Percentiles rank a stretch among this genome's conserved stretches.
Evolutionary conservation across 2,329 filamentous ascomycete species (phyloP).

Genomic region (Ophiocordyceps australis): DNA sequence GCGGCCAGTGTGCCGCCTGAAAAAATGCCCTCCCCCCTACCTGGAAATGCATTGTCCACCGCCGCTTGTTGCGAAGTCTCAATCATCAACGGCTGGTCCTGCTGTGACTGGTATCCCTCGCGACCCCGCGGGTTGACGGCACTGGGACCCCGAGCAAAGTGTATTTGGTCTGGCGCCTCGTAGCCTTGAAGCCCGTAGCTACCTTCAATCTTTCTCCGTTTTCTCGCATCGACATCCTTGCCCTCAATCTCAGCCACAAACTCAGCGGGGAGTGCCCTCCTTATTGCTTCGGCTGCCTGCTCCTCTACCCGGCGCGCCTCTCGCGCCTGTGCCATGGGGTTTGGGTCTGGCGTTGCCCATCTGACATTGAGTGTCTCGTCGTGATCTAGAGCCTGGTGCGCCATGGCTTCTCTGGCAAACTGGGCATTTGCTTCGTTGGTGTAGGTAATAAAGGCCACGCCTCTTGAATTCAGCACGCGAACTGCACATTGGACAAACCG

Average conservation of each 20-base stretch:
- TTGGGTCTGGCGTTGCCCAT: slow-evolving; percentile 94
- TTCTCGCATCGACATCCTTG: slow-evolving; percentile 68
- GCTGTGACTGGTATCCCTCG: slow-evolving; percentile 43
- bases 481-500: no score
- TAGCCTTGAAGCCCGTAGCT: slow-evolving; percentile 81
- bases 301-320: slow-evolving; percentile 83
- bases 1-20: slow-evolving; percentile 69
- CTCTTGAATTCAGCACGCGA: slow-evolving; percentile 71
- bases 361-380: slow-evolving; percentile 86
- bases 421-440: slow-evolving; percentile 76
- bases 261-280: slow-evolving; percentile 70
- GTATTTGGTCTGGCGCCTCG: slow-evolving; percentile 84
- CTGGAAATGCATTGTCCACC: no score
- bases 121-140: slow-evolving; percentile 41
- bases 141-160: slow-evolving; percentile 66
- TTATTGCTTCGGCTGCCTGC: slow-evolving; percentile 86
- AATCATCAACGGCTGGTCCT: slow-evolving; percentile 39
- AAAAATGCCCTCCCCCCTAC: slow-evolving; percentile 45
- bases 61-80: slow-evolving; percentile 33
- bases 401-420: slow-evolving; percentile 92
- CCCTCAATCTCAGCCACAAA: slow-evolving; percentile 93
- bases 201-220: slow-evolving; percentile 77
- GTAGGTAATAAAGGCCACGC: slow-evolving; percentile 92
- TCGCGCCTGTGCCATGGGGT: slow-evolving; percentile 83
- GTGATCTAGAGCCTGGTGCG: slow-evolving; percentile 81